Evolutionary conservation across 371 early-diverging fungal genomes (phyloP), one percentile per base, ranked within the genome.

Genomic region (Saksenaea vasiformis): DNA sequence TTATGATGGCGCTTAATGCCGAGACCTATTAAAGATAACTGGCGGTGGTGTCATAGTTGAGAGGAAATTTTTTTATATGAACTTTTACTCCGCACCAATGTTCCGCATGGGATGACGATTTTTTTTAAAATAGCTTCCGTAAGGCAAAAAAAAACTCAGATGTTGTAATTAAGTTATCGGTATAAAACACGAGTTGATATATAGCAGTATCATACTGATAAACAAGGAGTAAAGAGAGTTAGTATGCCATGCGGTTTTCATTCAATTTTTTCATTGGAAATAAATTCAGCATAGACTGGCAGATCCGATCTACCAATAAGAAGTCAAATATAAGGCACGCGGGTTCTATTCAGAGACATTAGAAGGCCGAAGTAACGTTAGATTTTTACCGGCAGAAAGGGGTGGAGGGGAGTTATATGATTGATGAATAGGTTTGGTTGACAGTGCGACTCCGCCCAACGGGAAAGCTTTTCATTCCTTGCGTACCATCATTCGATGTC

Each of bases 391-490:
- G 5, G 11, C 39, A 39, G 5, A 11, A 39, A 47, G 51, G 51
- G 22, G 24, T 19, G 51, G 22, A 10, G 51, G 51, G 22, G 22
- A 47, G 51, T n/a, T 19, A 47, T 19, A 47, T 10, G 51, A 39
- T 39, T 9, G 51, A 47, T 47, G 22, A 39, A 39, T 39, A n/a
- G 39, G 39, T 39, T 47, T 47, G n/a, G n/a, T 19, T 47, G 51
- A 47, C 51, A 47, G 51, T 47, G 51, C 51, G 51, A 47, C 51
- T 47, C 51, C 51, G 51, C 26, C 51, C 51, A 47, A 47, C 51
- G 51, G 51, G 24, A 47, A 47, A 47, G 51, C 51, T 47, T 47
- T 47, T 47, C 51, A 47, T 47, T 47, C 51, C 17, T 47, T 47
- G 51, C 51, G 22, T 47, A 22, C 51, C 51, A 22, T 47, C 51